Base-by-base conservation (phyloP, 1,139 yeast genomes). In the Yamadazyma buinensis region DNA sequence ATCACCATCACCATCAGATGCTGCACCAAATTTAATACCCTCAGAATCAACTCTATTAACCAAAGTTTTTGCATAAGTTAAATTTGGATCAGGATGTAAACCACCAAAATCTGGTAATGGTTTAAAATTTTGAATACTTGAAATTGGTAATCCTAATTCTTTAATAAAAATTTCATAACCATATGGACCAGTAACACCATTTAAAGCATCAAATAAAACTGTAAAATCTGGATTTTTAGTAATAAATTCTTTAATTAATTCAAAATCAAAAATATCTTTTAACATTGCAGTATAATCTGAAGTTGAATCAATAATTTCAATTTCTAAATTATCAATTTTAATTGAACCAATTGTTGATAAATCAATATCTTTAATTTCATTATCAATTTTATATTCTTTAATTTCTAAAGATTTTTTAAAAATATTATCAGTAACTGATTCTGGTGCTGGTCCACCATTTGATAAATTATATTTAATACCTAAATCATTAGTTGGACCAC, bases 371-470 rank as follows among this genome's bases (percentile, higher is more conserved):
- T 81, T 83, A 40, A 85, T 63, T 12, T 18, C 25, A 28, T 75
- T 70, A 36, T 77, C 74, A 27, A 59, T 40, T 54, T 80, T 78
- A 65, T 85, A 88, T 39, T 67, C 59, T 9, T 69, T 59, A 51
- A 94, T 67, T 26, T 60, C 52, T 52, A 73, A 75, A 17, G 95
- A 78, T 26, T 68, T 74, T 40, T 81, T 92, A 63, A 65, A 92
- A 53, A 92, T 92, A 60, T 80, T 77, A 64, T 94, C 75, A 19
- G 98, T 92, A 42, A 92, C 94, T 14, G 84, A 67, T 60, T 92
- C 98, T 4, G 98, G 98, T n/a, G 98, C 98, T 26, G 98, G 98
- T 2, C 97, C 98, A 45, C 98, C 98, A 54, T 92, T 90, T 43
- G 86, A 78, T 61, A 94, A 71, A 61, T 92, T 92, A 70, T 92